phyloP scores from a whole-genome alignment of 1,139 yeast species.

The Geotrichum siamense region DNA sequence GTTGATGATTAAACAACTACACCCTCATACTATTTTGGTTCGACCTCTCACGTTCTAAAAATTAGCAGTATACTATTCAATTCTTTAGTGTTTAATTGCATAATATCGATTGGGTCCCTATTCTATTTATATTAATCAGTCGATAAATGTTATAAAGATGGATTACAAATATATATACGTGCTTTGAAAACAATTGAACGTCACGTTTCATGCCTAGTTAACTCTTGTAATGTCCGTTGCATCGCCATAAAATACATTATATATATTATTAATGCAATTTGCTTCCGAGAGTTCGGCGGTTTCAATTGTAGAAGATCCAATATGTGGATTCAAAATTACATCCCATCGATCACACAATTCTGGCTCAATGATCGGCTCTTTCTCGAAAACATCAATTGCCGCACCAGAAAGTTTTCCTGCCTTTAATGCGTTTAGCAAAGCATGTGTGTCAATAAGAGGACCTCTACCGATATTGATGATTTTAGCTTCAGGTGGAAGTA shows the following conservation, averaged over 20 bases:
- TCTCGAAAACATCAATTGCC: slow-evolving; percentile 66
- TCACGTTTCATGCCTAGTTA: slow-evolving; percentile 7
- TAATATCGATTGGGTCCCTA: too few species aligned
- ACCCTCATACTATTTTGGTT: too few species aligned
- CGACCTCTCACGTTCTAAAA: too few species aligned
- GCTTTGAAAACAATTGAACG: background rate
- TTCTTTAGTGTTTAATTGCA: too few species aligned
- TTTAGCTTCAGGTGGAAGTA: slow-evolving; percentile 48
- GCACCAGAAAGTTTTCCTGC: slow-evolving; percentile 55
- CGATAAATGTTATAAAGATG: too few species aligned
- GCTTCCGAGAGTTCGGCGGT: slow-evolving; percentile 17
- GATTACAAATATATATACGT: too few species aligned
- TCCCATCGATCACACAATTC: slow-evolving; percentile 50
- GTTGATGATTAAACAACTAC: too few species aligned
- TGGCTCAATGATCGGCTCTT: slow-evolving; percentile 57
- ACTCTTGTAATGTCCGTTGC: slow-evolving; percentile 12
- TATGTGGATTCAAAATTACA: slow-evolving; percentile 11
- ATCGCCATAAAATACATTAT: slow-evolving; percentile 33
- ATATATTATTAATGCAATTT: slow-evolving; percentile 44
- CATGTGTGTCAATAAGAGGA: slow-evolving; percentile 59
- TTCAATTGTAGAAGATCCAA: slow-evolving; percentile 12
- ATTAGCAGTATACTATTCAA: too few species aligned
- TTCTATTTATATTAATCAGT: too few species aligned
- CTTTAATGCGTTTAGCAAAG: slow-evolving; percentile 54
- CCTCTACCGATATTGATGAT: slow-evolving; percentile 81